Evolutionary conservation across 352 stramenopile genomes (phyloP), one percentile per base, ranked within the genome.

Genomic region (Elongisporangium senticosum): DNA sequence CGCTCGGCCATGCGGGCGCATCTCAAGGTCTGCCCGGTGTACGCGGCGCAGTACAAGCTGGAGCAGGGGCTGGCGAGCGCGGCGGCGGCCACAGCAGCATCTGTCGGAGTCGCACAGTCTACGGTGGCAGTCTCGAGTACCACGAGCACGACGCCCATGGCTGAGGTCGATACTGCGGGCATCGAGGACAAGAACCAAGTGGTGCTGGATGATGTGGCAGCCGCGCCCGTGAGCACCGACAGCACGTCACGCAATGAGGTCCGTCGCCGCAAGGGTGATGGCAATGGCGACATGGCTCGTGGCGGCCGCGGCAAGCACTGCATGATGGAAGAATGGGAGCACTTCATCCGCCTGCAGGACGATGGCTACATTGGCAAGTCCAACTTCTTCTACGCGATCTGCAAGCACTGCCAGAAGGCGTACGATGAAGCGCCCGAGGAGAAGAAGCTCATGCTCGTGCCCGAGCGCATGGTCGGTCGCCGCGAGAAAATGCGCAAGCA

Each of bases 401-500:
- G 83, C 64, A 81, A 78, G 50, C 62, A 89, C 75, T 90, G 83
- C 68, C 68, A 89, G 55, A 26, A 60, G n/a, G 83, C 77, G 19
- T 68, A 87, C 54, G 75, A 89, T 59, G 67, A 81, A 19, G 79
- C 75, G 4, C 33, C 62, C 0, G 75, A 75, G 8, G 77, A 88
- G 23, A 83, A 83, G 59, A 79, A 87, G 63, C 51, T 74, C 24
- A 37, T 75, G 56, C 53, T 86, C 22, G 62, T 67, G 59, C 83
- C 83, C 21, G 79, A 93, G 59, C 79, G 79, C 21, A 64, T 90
- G 55, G 80, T 90, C 61, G 83, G 83, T 3, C 75, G 83, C 11
- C 76, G 82, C 40, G 83, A 93, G 59, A 90, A 87, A 64, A 76
- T 90, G 80, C 77, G 83, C 59, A 90, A 90, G 55, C 83, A 93